Evolutionary conservation across 768 basidiomycete genomes (phyloP).

Genomic region (Dioszegia crocea): DNA sequence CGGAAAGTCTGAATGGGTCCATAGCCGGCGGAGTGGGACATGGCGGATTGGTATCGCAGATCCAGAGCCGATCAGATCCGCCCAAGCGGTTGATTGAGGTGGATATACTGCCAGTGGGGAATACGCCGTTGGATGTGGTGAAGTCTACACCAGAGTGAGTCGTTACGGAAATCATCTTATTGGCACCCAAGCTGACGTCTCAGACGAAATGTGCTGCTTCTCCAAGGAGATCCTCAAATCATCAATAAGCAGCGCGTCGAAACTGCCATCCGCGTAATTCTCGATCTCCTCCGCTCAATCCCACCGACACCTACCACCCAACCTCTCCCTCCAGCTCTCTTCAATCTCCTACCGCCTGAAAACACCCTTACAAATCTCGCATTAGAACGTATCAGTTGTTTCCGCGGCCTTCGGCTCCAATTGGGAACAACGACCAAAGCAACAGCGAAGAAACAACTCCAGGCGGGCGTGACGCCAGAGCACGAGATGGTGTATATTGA

Average conservation of each 20-base stretch:
- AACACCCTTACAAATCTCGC: conserved; percentile 20
- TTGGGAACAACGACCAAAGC: conserved; percentile 40
- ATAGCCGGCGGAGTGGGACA: not conserved
- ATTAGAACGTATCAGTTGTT: conserved; percentile 32
- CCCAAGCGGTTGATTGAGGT: conserved; percentile 35
- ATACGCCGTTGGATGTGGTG: conserved; percentile 22
- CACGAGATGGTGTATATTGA: conserved; percentile 37
- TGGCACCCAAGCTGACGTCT: not conserved
- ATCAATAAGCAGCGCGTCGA: conserved; percentile 42
- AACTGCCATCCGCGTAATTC: conserved; percentile 41
- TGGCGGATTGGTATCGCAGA: not conserved
- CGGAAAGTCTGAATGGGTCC: not conserved
- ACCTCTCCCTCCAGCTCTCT: conserved; percentile 17
- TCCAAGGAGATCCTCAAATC: conserved; percentile 42
- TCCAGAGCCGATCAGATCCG: conserved; percentile 25
- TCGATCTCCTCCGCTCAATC: conserved; percentile 33
- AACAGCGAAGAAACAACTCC: conserved; percentile 39
- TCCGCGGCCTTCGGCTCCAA: conserved; percentile 32
- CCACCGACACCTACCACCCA: conserved; percentile 17
- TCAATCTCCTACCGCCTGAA: conserved; percentile 20
- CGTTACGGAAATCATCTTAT: not conserved
- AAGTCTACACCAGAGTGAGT: conserved; percentile 17
- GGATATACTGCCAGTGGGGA: conserved; percentile 19
- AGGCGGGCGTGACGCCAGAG: conserved; percentile 27
- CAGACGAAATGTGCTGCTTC: conserved; percentile 24